Evolutionary conservation across 805 yeast species (phyloP).

Genomic region (Starmerella sp.): DNA sequence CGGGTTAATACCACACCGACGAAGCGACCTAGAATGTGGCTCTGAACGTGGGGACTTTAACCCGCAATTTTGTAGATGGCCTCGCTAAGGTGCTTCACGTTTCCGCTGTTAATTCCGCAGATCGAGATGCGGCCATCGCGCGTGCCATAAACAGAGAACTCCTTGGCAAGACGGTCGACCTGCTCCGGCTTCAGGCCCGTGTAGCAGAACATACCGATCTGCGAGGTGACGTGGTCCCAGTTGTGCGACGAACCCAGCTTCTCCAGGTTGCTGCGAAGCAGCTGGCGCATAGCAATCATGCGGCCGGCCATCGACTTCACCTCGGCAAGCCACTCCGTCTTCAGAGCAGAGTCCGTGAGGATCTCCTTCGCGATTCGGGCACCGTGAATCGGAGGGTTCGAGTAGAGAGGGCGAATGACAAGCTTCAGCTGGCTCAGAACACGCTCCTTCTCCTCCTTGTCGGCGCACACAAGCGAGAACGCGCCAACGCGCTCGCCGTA

Average conservation of each 20-base stretch:
- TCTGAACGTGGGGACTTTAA: constrained; percentile 1
- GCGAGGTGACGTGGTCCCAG: constrained; percentile 81
- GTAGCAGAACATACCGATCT: constrained; percentile 94
- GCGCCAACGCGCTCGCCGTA: constrained; percentile 95
- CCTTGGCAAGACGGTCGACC: constrained; percentile 54
- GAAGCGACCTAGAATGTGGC: neutral
- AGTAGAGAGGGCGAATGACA: constrained; percentile 74
- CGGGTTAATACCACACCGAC: neutral
- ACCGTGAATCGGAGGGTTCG: constrained; percentile 93
- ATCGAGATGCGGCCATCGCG: constrained; percentile 82
- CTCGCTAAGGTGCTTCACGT: constrained; percentile 66
- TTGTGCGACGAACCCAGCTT: constrained; percentile 43
- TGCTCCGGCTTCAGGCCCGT: constrained; percentile 69
- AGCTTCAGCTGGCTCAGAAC: constrained; percentile 68
- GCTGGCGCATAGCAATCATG: constrained; percentile 57
- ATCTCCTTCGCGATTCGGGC: constrained; percentile 77
- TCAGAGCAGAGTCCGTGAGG: constrained; percentile 48
- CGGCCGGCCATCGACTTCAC: constrained; percentile 70
- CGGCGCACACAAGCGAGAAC: constrained; percentile 44
- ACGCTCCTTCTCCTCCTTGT: constrained; percentile 33
- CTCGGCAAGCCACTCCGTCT: constrained; percentile 68
- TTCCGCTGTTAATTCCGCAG: constrained; percentile 78
- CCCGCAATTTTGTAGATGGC: constrained; percentile 61
- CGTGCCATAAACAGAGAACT: constrained; percentile 74
- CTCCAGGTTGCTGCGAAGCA: constrained; percentile 52